Base-by-base conservation (phyloP, 495 filamentous ascomycete species). In the Chaetomium fimeti region DNA sequence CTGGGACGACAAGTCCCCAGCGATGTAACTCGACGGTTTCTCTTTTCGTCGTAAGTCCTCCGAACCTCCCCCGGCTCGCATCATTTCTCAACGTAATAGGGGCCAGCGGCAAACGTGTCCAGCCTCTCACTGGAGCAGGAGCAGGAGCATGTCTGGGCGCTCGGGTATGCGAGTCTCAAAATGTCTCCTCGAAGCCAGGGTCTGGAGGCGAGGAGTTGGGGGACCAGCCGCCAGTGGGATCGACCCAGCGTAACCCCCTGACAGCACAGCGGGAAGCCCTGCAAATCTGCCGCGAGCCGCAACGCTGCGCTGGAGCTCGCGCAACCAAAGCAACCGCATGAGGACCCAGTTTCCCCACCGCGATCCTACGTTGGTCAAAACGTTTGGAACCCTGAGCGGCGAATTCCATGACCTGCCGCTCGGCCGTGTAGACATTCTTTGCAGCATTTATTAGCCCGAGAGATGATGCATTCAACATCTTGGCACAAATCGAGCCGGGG, bases 131-230 rank as follows among this genome's bases (percentile, higher is more conserved):
- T 24, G 53, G 28, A 51, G 42, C 38, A 56, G 9, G 38, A 36
- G 40, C 38, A 36, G 49, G 32, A 56, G 5, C 52, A 5, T 32
- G 52, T 62, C 38, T 62, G 38, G 61, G 27, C 42, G 28, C 20
- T 57, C 40, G 32, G 55, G 49, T 67, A 48, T 62, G 56, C 51
- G 68, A 68, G 75, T 75, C 74, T 78, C 75, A 74, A 66, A 62
- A 60, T 70, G 54, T 48, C 71, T 62, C 72, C 68, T 60, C 70
- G 47, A 54, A 45, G 70, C 74, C 68, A 64, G 74, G 75, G 70
- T 73, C 40, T 68, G 71, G 69, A 75, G 70, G 74, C 72, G 75
- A 74, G 69, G 47, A 53, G 63, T 59, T 51, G 54, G 61, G 66
- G 62, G 15, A 63, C 66, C 63, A 57, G 68, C 65, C 70, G 67